A percentile compares a stretch with the other conserved stretches of the same genome.
These are phyloP conservation scores for Coniella lustricola DNA, from an alignment of 2,329 filamentous ascomycete species.

Conservation along the genomic window DNA sequence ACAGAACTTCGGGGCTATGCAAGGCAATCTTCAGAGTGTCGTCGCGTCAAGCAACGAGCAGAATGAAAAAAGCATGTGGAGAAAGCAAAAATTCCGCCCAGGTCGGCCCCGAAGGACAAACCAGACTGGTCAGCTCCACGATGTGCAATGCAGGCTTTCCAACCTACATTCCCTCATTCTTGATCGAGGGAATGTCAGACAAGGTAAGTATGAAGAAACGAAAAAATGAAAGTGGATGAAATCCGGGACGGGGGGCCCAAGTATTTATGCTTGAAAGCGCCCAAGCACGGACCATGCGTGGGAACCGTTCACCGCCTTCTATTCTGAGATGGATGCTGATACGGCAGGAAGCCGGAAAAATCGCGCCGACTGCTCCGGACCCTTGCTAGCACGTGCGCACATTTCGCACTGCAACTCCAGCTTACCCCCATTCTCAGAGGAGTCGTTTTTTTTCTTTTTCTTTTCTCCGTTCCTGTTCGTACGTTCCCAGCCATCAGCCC, in stretches of 20 bases:
- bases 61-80: slow-evolving; percentile 35
- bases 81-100: slow-evolving; percentile 43
- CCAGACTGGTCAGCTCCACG: slow-evolving; percentile 40
- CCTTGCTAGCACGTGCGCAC: background rate
- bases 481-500: too few relatives aligned
- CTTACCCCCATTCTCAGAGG: background rate
- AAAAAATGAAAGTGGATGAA: slow-evolving; percentile 24
- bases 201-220: slow-evolving; percentile 44
- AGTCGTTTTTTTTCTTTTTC: background rate
- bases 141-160: slow-evolving; percentile 47
- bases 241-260: slow-evolving; percentile 1
- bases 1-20: too few relatives aligned
- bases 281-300: slow-evolving; percentile 1
- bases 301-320: slow-evolving; percentile 2
- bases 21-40: slow-evolving; percentile 35
- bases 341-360: slow-evolving; percentile 6
- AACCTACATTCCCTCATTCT: slow-evolving; percentile 32
- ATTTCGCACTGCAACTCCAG: slow-evolving; percentile 3
- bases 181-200: slow-evolving; percentile 35
- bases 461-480: background rate
- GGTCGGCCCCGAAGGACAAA: slow-evolving; percentile 47
- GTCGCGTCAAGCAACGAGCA: slow-evolving; percentile 29
- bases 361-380: slow-evolving; percentile 14
- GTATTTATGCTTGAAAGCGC: background rate
- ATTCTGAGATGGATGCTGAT: background rate